A percentile compares a stretch with the other conserved stretches of the same genome.
Evolutionary conservation across 2,329 filamentous ascomycete genomes (phyloP).

Genomic region (Aspergillus glaucus): DNA sequence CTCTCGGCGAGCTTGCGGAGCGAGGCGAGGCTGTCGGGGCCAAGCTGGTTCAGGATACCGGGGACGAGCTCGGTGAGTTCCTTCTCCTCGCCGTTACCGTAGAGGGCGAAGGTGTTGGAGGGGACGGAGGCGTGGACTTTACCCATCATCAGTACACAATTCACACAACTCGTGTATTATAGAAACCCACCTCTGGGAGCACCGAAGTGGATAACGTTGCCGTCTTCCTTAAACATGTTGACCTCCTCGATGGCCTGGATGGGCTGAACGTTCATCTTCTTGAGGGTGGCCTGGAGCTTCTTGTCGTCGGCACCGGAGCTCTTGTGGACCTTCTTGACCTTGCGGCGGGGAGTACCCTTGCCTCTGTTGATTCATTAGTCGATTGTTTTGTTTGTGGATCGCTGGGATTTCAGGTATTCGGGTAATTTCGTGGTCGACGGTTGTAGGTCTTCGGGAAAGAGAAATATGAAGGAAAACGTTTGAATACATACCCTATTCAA

Average conservation of each 20-base stretch:
- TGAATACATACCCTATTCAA: conserved; percentile 9
- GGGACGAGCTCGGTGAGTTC: conserved; percentile 99
- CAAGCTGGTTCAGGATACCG: conserved; percentile 98
- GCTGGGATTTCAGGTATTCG: neutral
- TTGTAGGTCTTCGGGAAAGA: neutral
- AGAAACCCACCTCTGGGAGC: conserved; percentile 79
- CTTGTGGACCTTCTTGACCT: conserved; percentile 96
- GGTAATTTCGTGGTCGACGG: neutral
- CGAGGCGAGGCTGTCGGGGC: conserved; percentile 93
- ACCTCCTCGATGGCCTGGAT: conserved; percentile 99
- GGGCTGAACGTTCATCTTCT: conserved; percentile 99
- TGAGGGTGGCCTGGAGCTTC: conserved; percentile 94
- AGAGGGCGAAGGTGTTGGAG: conserved; percentile 99
- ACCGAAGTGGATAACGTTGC: conserved; percentile 99
- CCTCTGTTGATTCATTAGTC: conserved; percentile 53
- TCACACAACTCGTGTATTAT: neutral
- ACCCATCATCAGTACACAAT: neutral
- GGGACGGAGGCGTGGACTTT: conserved; percentile 93
- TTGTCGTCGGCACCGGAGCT: conserved; percentile 94
- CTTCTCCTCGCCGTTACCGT: conserved; percentile 98
- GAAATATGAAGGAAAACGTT: neutral
- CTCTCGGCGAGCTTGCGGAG: conserved; percentile 98
- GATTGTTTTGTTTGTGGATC: conserved; percentile 10
- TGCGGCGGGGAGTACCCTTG: conserved; percentile 96
- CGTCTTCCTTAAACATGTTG: conserved; percentile 99